These are phyloP conservation scores for Phytophthora agathidicida DNA, from an alignment of 352 stramenopile species.

Conservation along the genomic window DNA sequence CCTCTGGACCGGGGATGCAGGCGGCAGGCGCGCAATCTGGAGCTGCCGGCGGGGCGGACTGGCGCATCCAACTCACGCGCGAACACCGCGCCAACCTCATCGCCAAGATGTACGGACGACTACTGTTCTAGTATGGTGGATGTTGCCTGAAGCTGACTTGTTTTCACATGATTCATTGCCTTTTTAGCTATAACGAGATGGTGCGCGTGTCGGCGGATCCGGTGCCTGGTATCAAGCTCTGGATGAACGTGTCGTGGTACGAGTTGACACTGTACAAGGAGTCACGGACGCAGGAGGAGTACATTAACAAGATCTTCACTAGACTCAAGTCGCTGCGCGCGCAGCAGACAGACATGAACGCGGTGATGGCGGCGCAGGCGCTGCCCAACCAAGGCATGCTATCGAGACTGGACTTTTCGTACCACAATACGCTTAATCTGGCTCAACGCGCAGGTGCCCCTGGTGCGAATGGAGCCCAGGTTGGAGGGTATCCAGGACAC, in stretches of 20 bases:
- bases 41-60: slow-evolving; percentile 56
- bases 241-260: slow-evolving; percentile 90
- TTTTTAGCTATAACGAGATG: slow-evolving; percentile 79
- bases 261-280: slow-evolving; percentile 87
- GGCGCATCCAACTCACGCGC: slow-evolving; percentile 81
- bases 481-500: slow-evolving; percentile 47
- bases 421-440: slow-evolving; percentile 73
- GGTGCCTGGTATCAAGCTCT: slow-evolving; percentile 81
- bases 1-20: slow-evolving; percentile 25
- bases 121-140: not conserved
- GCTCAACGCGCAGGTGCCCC: slow-evolving; percentile 40
- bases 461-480: slow-evolving; percentile 27
- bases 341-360: slow-evolving; percentile 78
- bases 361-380: slow-evolving; percentile 63
- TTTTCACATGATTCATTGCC: slow-evolving; percentile 12
- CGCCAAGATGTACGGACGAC: slow-evolving; percentile 74
- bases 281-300: slow-evolving; percentile 83
- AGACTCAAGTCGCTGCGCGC: slow-evolving; percentile 75
- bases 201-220: slow-evolving; percentile 83
- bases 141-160: slow-evolving; percentile 17
- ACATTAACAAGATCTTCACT: slow-evolving; percentile 91
- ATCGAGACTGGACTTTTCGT: slow-evolving; percentile 74
- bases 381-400: slow-evolving; percentile 78
- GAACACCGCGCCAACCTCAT: slow-evolving; percentile 87
- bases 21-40: slow-evolving; percentile 22